A percentile compares a stretch with the other conserved stretches of the same genome.
phyloP scores from a whole-genome alignment of 805 yeast genomes.

The Wickerhamiella parazyma region DNA sequence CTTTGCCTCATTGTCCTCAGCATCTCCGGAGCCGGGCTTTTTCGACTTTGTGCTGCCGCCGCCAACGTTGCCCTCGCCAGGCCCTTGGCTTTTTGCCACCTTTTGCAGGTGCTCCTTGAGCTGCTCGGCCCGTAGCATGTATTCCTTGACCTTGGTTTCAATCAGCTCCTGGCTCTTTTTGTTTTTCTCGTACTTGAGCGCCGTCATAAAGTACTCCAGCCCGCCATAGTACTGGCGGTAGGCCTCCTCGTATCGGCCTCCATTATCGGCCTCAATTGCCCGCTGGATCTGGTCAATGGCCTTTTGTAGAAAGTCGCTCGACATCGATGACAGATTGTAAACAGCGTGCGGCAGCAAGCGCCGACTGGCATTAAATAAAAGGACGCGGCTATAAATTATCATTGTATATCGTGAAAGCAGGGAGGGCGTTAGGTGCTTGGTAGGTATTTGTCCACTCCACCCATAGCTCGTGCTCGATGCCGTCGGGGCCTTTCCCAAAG shows the following conservation, averaged over 20 bases:
- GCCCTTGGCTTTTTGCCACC: conserved; percentile 31
- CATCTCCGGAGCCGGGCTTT: conserved; percentile 31
- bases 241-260: conserved; percentile 84
- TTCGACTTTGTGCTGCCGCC: conserved; percentile 44
- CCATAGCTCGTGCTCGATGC: neutral
- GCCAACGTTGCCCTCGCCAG: conserved; percentile 39
- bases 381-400: neutral
- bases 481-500: conserved; percentile 1
- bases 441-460: neutral
- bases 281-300: conserved; percentile 91
- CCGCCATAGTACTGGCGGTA: conserved; percentile 87
- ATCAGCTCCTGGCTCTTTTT: conserved; percentile 78
- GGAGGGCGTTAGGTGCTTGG: neutral
- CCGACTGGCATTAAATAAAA: too few species aligned
- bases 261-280: conserved; percentile 90
- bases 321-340: conserved; percentile 12
- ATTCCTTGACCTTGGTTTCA: conserved; percentile 79
- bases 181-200: conserved; percentile 84
- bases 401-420: neutral
- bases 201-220: conserved; percentile 86
- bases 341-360: neutral
- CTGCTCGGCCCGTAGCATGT: conserved; percentile 85
- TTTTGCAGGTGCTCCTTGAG: conserved; percentile 78
- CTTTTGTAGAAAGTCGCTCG: conserved; percentile 64
- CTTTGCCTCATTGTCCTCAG: conserved; percentile 71